Evolutionary conservation across 2,329 filamentous ascomycete species (phyloP).

Genomic region (Aspergillus cejpii): DNA sequence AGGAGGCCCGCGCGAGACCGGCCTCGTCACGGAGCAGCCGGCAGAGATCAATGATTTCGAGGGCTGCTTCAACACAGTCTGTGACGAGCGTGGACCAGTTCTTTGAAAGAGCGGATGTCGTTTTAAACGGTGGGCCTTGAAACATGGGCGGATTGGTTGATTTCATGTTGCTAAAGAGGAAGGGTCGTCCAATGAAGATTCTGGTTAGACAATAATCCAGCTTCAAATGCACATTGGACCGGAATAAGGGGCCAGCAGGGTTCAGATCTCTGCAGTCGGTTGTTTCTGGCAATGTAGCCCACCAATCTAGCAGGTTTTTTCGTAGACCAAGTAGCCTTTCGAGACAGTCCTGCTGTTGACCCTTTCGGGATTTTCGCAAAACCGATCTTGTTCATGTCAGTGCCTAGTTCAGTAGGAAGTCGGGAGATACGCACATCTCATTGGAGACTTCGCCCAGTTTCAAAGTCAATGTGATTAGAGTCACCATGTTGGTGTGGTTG

Average conservation of each 20-base stretch:
- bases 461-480: constrained; percentile 42
- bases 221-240: constrained; percentile 47
- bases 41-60: constrained; percentile 48
- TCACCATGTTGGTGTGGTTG: constrained; percentile 45
- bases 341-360: constrained; percentile 37
- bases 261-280: constrained; percentile 39
- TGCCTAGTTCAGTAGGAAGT: constrained; percentile 1
- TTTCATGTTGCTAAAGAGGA: constrained; percentile 43
- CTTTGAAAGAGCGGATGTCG: constrained; percentile 29
- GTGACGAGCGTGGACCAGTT: constrained; percentile 41
- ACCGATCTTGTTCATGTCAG: constrained; percentile 30
- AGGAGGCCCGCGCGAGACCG: constrained; percentile 50
- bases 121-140: constrained; percentile 21
- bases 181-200: constrained; percentile 50
- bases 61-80: constrained; percentile 49
- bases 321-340: constrained; percentile 36
- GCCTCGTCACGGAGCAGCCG: constrained; percentile 46
- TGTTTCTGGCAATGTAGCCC: constrained; percentile 36
- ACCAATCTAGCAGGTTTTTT: constrained; percentile 40
- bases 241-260: constrained; percentile 39
- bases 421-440: constrained; percentile 32
- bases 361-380: constrained; percentile 35
- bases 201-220: constrained; percentile 50
- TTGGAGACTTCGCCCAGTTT: constrained; percentile 37
- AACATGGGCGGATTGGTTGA: constrained; percentile 21